Percentiles rank a stretch among this genome's conserved stretches.
Evolutionary conservation across 768 basidiomycete genomes (phyloP).

Genomic region (Guyanaporus albipodus): DNA sequence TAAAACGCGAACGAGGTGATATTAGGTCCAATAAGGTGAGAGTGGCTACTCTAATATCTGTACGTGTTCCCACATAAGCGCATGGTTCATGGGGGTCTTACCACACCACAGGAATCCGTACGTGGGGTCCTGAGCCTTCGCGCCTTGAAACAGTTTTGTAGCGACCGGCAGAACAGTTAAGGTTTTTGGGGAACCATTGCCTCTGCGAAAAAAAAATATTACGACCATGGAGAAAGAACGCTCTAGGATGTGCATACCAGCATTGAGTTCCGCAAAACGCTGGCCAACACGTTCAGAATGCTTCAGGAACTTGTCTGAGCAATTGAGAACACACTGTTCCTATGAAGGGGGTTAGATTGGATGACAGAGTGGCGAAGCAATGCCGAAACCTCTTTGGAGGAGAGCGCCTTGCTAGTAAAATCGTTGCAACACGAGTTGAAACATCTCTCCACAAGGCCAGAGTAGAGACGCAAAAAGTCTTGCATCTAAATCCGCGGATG

Average conservation of each 20-base stretch:
- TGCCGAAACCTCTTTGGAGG: slow-evolving; percentile 77
- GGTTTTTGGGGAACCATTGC: slow-evolving; percentile 31
- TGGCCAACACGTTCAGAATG: slow-evolving; percentile 92
- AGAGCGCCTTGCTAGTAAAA: slow-evolving; percentile 92
- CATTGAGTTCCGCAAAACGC: slow-evolving; percentile 88
- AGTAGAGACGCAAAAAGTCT: slow-evolving; percentile 95
- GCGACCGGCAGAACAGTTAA: slow-evolving; percentile 9
- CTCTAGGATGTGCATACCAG: slow-evolving; percentile 52
- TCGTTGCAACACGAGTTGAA: slow-evolving; percentile 95
- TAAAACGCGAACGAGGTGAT: slow-evolving; percentile 4
- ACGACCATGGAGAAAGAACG: not conserved
- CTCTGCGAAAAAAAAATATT: slow-evolving; percentile 23
- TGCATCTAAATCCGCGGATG: slow-evolving; percentile 68
- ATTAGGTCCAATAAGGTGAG: slow-evolving; percentile 11
- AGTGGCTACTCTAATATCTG: slow-evolving; percentile 18
- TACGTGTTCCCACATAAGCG: slow-evolving; percentile 12
- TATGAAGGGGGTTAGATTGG: slow-evolving; percentile 32
- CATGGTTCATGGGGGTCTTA: slow-evolving; percentile 7
- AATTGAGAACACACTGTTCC: slow-evolving; percentile 90
- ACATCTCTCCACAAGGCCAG: slow-evolving; percentile 91
- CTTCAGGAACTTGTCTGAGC: slow-evolving; percentile 96
- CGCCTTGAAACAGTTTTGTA: not conserved
- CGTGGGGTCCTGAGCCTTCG: not conserved
- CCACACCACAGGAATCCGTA: slow-evolving; percentile 10
- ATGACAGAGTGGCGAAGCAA: not conserved